phyloP scores from a whole-genome alignment of 2,329 filamentous ascomycete genomes.

The Diaporthe destruens region DNA sequence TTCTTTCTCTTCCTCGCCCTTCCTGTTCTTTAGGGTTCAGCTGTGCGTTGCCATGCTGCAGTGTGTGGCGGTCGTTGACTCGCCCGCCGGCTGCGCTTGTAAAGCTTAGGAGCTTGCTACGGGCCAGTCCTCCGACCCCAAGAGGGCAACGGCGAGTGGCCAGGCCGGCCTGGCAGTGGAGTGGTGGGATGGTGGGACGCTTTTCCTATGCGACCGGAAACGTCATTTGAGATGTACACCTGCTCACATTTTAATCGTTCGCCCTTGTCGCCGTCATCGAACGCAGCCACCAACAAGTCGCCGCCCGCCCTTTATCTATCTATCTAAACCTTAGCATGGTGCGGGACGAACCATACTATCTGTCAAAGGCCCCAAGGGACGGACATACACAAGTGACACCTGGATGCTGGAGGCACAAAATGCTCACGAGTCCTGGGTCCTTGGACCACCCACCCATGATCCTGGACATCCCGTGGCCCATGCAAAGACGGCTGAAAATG shows the following conservation, averaged over 20 bases:
- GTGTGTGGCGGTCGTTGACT: constrained; percentile 30
- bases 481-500: constrained; percentile 15
- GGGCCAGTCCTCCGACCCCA: constrained; percentile 19
- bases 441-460: constrained; percentile 6
- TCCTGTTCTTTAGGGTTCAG: neutral
- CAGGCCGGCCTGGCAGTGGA: neutral
- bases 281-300: neutral
- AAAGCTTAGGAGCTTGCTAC: constrained; percentile 21
- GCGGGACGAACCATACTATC: neutral
- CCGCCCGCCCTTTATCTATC: neutral
- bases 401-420: neutral
- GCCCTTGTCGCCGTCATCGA: constrained; percentile 20
- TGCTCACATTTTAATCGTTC: neutral
- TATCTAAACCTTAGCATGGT: neutral
- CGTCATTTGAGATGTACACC: constrained; percentile 9
- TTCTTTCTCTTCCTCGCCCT: neutral
- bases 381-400: too few relatives aligned
- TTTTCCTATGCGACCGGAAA: constrained; percentile 17
- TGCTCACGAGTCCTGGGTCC: constrained; percentile 5
- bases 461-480: constrained; percentile 25
- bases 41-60: neutral
- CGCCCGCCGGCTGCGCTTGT: constrained; percentile 8
- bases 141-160: constrained; percentile 4
- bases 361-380: neutral
- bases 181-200: neutral